These are phyloP conservation scores for Peronosclerospora sorghi DNA, from an alignment of 352 stramenopile species.

Conservation along the genomic window DNA sequence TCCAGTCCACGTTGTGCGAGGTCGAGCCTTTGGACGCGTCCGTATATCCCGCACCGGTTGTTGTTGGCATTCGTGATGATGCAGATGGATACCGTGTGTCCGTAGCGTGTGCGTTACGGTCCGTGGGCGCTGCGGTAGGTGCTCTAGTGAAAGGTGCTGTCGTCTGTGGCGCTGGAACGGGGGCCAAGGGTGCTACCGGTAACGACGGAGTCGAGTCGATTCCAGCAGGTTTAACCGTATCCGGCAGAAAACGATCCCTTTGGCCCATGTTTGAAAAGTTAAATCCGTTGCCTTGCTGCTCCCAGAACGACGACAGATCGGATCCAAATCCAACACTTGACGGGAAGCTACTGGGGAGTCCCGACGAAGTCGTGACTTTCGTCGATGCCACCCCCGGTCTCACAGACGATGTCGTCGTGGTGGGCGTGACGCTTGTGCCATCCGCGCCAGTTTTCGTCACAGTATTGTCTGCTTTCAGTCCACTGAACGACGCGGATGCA, in stretches of 20 bases:
- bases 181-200: constrained; percentile 1
- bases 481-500: too few relatives aligned
- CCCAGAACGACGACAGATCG: constrained; percentile 10
- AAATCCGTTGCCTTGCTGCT: constrained; percentile 18
- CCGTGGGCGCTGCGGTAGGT: too few relatives aligned
- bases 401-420: constrained; percentile 15
- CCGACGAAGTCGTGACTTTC: constrained; percentile 15
- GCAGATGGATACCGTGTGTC: too few relatives aligned
- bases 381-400: constrained; percentile 11
- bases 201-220: constrained; percentile 5
- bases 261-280: constrained; percentile 11
- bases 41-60: too few relatives aligned
- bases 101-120: too few relatives aligned
- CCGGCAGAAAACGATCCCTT: constrained; percentile 8
- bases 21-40: constrained; percentile 7
- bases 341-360: constrained; percentile 1
- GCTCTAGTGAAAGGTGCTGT: too few relatives aligned
- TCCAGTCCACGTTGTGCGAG: constrained; percentile 44
- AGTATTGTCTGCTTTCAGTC: background rate
- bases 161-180: background rate
- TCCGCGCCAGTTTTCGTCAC: constrained; percentile 13
- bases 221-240: constrained; percentile 16
- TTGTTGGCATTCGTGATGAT: too few relatives aligned
- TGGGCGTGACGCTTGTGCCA: constrained; percentile 12
- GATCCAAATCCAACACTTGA: constrained; percentile 11